Base-by-base conservation (phyloP, 345 rosid genomes). In the Euphorbia lathyris region DNA sequence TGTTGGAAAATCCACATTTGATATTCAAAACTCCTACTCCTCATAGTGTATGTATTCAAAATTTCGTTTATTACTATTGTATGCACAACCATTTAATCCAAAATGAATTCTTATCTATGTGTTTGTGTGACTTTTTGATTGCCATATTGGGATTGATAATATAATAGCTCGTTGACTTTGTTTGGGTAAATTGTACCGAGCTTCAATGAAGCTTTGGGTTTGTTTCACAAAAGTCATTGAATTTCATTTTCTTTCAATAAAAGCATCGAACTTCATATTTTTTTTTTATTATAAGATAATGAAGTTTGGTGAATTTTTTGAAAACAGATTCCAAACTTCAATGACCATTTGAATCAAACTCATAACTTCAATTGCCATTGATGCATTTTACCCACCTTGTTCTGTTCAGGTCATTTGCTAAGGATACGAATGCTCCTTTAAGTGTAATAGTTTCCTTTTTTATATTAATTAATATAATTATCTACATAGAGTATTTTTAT, bases 1-100 rank as follows among this genome's bases (percentile, higher is more conserved):
- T 96, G 53, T 70, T 96, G 48, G 99, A 92, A 77, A 92, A 88
- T 63, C 85, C 77, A 76, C 72, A 88, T 58, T 66, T 86, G 77
- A 78, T 88, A 5, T 64, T 83, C 50, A 81, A 57, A 72, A 32
- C 42, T 29, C 58, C 73, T 22, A 75, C 72, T 38, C 57, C 87
- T 11, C 85, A 73, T 34, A 77, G 74, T 68, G 98, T 90, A 82
- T 70, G 86, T 83, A 50, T 38, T 50, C 25, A 50, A 50, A 22
- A 56, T 50, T 45, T 58, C 52, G n/a, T 42, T 26, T 30, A 43
- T 56, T 20, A 36, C 50, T 25, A 19, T 58, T 57, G 56, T 16
- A 40, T n/a, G 51, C 40, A 48, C 47, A n/a, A 53, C 20, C 10
- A 27, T 38, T 22, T 10, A 9, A 57, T 66, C n/a, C 43, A 14